Conservation (phyloP, 306 rosid species). For the Vigna mungo region DNA sequence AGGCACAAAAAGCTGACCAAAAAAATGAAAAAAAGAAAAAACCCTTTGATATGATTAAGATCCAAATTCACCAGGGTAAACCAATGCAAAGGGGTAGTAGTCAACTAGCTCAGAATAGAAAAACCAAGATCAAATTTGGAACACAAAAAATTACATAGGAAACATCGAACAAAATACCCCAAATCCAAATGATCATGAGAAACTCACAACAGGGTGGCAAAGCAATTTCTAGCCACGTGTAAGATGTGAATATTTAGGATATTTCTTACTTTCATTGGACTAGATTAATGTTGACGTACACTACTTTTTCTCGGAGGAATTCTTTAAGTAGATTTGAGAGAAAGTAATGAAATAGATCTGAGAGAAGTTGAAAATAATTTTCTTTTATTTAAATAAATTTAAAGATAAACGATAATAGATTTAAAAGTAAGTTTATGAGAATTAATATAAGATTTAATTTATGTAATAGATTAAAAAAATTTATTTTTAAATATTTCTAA, state of each 20-base stretch:
- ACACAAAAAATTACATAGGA: constrained; percentile 11
- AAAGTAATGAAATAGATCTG: no score
- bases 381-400: no score
- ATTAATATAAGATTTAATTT: no score
- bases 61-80: constrained; percentile 41
- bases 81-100: constrained; percentile 30
- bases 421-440: no score
- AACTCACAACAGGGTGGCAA: not conserved
- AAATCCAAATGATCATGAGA: not conserved
- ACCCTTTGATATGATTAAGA: constrained; percentile 45
- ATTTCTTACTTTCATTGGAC: not conserved
- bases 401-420: no score
- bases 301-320: no score
- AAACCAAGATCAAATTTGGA: constrained; percentile 30
- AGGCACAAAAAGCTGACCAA: constrained; percentile 34
- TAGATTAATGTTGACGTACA: not conserved
- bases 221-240: not conserved
- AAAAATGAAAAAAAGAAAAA: not conserved
- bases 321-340: no score
- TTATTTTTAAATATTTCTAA: no score
- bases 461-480: no score
- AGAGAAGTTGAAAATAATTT: no score
- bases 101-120: constrained; percentile 5
- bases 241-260: not conserved
- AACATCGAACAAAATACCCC: constrained; percentile 7